A percentile compares a stretch with the other conserved stretches of the same genome.
These are phyloP conservation scores for Exophiala bonariae DNA, from an alignment of 2,329 filamentous ascomycete species.

Conservation along the genomic window DNA sequence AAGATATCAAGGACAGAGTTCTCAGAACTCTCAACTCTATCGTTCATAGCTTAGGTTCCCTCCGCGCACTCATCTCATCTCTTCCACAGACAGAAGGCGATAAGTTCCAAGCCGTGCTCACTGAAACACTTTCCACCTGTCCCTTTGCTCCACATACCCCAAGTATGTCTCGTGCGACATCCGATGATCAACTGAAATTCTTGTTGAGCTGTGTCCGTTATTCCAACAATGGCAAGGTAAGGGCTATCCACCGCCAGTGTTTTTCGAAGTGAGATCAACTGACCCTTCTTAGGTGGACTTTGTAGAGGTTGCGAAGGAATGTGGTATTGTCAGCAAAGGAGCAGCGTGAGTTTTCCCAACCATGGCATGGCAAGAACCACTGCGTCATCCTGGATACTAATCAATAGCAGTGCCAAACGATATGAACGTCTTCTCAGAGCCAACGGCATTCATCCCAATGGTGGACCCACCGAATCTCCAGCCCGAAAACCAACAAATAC, in stretches of 20 bases:
- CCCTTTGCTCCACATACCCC: too few relatives aligned
- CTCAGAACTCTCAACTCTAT: too few relatives aligned
- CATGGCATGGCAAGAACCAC: background rate
- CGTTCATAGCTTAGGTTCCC: too few relatives aligned
- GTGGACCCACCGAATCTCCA: slow-evolving; percentile 3
- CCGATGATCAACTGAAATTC: slow-evolving; percentile 64
- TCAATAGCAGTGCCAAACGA: slow-evolving; percentile 58
- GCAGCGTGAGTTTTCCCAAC: slow-evolving; percentile 62
- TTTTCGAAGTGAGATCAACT: slow-evolving; percentile 1
- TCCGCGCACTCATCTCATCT: too few relatives aligned
- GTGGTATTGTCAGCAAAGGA: slow-evolving; percentile 63
- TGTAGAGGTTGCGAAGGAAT: slow-evolving; percentile 62
- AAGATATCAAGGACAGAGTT: too few relatives aligned
- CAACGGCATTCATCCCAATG: slow-evolving; percentile 47
- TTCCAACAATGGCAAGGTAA: slow-evolving; percentile 61
- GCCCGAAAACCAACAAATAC: background rate
- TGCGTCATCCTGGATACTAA: slow-evolving; percentile 2
- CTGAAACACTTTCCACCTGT: background rate
- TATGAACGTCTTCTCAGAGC: slow-evolving; percentile 67
- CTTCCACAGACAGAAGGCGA: too few relatives aligned
- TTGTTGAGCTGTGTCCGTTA: slow-evolving; percentile 66
- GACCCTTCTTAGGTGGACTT: slow-evolving; percentile 60
- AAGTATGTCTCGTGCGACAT: slow-evolving; percentile 50
- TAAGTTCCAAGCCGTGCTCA: too few relatives aligned
- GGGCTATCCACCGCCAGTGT: slow-evolving; percentile 13